These are phyloP conservation scores for Backusella westeae DNA, from an alignment of 192 early-diverging fungal species.

Conservation along the genomic window DNA sequence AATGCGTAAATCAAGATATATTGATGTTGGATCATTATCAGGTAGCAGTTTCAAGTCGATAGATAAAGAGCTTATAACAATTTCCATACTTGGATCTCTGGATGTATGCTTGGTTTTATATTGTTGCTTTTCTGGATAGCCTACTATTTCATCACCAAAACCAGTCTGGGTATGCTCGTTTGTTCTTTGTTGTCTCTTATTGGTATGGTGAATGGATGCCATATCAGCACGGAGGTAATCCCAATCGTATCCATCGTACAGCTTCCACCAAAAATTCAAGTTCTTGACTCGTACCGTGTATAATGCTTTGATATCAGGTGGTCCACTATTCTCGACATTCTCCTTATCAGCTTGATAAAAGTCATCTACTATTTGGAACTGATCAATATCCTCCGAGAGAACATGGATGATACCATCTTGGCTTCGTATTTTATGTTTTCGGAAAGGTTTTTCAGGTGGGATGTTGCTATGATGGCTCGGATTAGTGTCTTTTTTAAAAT, in stretches of 20 bases:
- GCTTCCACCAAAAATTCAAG: conserved; percentile 55
- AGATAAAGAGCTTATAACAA: conserved; percentile 49
- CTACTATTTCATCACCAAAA: not conserved
- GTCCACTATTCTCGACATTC: conserved; percentile 38
- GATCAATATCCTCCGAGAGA: conserved; percentile 18
- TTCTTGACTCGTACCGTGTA: conserved; percentile 53
- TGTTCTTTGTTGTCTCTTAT: not conserved
- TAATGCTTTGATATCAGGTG: conserved; percentile 16
- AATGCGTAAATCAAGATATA: conserved; percentile 48
- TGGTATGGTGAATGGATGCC: not conserved
- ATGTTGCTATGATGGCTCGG: not conserved
- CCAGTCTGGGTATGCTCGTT: not conserved
- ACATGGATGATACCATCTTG: conserved; percentile 38
- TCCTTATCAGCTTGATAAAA: conserved; percentile 44
- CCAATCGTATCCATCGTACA: conserved; percentile 75
- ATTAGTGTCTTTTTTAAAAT: conserved; percentile 19
- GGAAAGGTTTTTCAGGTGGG: conserved; percentile 20
- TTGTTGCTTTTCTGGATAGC: not conserved
- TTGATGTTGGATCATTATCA: conserved; percentile 39
- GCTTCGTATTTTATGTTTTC: conserved; percentile 2
- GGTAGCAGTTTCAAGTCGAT: conserved; percentile 56
- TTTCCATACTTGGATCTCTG: conserved; percentile 50
- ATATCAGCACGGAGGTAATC: conserved; percentile 32
- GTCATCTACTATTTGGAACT: conserved; percentile 2
- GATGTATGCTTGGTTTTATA: conserved; percentile 22